Evolutionary conservation across 2,329 filamentous ascomycete species (phyloP).

Genomic region (Saccharata proteae): DNA sequence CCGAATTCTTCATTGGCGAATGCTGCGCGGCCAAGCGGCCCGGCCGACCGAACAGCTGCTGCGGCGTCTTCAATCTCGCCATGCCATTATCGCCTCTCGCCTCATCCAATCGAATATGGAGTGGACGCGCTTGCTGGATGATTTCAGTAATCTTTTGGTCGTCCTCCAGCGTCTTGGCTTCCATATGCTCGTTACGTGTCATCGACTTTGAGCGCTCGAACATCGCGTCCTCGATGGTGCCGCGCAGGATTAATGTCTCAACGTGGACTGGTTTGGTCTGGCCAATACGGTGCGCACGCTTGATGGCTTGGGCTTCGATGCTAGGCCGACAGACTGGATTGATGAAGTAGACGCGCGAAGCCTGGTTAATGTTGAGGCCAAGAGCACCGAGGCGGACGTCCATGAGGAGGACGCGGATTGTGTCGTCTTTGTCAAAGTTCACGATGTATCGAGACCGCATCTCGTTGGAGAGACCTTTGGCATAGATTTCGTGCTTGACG

Average conservation of each 20-base stretch:
- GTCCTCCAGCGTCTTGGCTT: conserved; percentile 46
- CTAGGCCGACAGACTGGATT: conserved; percentile 76
- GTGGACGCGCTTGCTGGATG: conserved; percentile 42
- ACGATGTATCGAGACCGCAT: conserved; percentile 64
- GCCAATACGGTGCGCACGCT: conserved; percentile 77
- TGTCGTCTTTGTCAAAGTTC: conserved; percentile 58
- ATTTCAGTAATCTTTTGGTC: conserved; percentile 47
- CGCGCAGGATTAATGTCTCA: conserved; percentile 70
- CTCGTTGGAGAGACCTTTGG: conserved; percentile 47
- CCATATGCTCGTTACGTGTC: conserved; percentile 48
- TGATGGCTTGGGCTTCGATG: conserved; percentile 82
- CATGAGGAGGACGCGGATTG: conserved; percentile 74
- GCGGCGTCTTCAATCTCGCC: conserved; percentile 27
- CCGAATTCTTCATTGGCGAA: no score
- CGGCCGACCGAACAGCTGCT: conserved; percentile 33
- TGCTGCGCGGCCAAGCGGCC: conserved; percentile 11
- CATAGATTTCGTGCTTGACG: conserved; percentile 54
- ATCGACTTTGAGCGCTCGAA: conserved; percentile 61
- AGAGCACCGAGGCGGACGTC: conserved; percentile 82
- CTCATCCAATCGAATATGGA: conserved; percentile 29
- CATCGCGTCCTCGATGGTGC: conserved; percentile 78
- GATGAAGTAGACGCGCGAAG: conserved; percentile 79
- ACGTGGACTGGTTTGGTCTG: conserved; percentile 69
- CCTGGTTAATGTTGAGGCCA: conserved; percentile 72
- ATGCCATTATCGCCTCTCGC: conserved; percentile 22